A percentile compares a stretch with the other conserved stretches of the same genome.
phyloP scores from a whole-genome alignment of 192 early-diverging fungal species.

The Funneliformis mosseae region DNA sequence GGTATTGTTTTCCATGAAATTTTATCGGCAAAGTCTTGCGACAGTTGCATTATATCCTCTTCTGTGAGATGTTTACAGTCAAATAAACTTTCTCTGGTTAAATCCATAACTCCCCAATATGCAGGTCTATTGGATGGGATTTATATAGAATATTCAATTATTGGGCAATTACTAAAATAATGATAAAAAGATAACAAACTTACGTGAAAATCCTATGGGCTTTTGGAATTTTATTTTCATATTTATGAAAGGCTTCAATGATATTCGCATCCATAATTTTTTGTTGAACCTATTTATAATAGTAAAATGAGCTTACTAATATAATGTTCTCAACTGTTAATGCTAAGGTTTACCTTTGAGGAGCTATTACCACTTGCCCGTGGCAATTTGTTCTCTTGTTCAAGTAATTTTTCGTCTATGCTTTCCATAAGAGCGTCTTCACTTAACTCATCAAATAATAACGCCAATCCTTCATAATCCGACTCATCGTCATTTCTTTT shows the following conservation, averaged over 20 bases:
- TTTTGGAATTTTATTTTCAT: conserved; percentile 27
- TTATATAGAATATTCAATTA: conserved; percentile 20
- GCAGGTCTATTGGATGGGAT: conserved; percentile 14
- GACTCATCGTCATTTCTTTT: conserved; percentile 8
- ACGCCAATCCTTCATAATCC: conserved; percentile 7
- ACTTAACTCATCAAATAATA: conserved; percentile 25
- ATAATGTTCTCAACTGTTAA: conserved; percentile 26
- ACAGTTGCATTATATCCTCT: conserved; percentile 17
- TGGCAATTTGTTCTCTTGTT: conserved; percentile 23
- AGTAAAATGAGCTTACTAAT: conserved; percentile 29
- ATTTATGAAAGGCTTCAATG: conserved; percentile 16
- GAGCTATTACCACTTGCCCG: conserved; percentile 8
- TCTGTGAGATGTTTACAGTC: conserved; percentile 16
- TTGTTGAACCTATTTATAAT: conserved; percentile 13
- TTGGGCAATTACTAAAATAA: conserved; percentile 8
- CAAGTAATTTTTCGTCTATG: conserved; percentile 23
- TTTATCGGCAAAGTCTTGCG: conserved; percentile 24
- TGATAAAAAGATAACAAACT: conserved; percentile 4
- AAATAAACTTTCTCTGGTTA: conserved; percentile 27
- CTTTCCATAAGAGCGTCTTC: conserved; percentile 22
- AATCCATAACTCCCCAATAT: conserved; percentile 24
- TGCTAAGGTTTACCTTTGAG: conserved; percentile 22
- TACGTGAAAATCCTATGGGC: conserved; percentile 20
- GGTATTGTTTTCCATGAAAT: conserved; percentile 22
- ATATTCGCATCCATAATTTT: conserved; percentile 9